Evolutionary conservation across 208 protist genomes (phyloP).

Genomic region (Acanthamoeba triangularis): DNA sequence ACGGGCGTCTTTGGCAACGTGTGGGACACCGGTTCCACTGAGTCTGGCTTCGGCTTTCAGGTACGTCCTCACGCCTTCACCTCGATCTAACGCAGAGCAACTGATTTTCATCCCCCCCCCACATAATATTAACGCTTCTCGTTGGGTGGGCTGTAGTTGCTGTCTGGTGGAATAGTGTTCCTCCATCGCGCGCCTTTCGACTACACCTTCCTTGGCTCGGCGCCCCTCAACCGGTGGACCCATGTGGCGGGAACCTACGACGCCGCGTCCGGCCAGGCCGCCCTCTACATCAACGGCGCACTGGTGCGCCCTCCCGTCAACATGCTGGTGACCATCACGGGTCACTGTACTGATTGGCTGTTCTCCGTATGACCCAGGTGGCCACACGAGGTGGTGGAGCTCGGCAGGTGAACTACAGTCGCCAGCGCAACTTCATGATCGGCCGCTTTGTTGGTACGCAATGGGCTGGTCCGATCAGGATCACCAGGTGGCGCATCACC

Average conservation of each 20-base stretch:
- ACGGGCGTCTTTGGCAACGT: neutral
- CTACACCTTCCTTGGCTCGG: neutral
- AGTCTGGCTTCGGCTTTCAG: neutral
- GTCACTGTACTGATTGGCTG: too few species aligned
- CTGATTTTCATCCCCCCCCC: too few species aligned
- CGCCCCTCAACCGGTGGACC: neutral
- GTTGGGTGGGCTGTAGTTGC: too few species aligned
- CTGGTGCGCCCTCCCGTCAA: too few species aligned
- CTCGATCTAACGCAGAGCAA: too few species aligned
- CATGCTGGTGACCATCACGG: too few species aligned
- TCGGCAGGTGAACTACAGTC: neutral
- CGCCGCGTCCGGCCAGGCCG: neutral
- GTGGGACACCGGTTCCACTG: neutral
- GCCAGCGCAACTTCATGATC: neutral
- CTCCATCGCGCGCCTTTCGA: neutral
- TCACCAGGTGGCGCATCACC: too few species aligned
- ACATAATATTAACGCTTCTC: too few species aligned
- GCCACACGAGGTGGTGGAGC: neutral
- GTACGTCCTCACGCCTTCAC: neutral
- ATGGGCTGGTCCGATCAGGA: too few species aligned
- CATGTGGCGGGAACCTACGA: neutral
- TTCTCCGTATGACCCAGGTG: too few species aligned
- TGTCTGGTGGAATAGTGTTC: neutral
- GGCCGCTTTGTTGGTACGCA: neutral
- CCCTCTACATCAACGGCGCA: neutral